These are phyloP conservation scores for Primulina tabacum DNA, from an alignment of 257 asterid species.

Conservation along the genomic window DNA sequence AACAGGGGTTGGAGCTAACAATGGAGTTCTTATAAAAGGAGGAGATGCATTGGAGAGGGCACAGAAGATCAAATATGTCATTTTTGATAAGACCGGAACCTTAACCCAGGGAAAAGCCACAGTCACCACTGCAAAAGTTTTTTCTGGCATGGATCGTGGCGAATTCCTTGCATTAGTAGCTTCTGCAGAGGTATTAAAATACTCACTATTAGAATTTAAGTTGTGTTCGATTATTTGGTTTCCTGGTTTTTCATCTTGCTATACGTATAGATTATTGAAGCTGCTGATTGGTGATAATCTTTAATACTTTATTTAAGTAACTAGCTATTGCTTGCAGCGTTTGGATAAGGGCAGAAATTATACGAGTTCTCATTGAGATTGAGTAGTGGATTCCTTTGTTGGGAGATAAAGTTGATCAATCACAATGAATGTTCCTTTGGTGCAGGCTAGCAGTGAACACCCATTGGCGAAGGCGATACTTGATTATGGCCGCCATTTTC, in stretches of 20 bases:
- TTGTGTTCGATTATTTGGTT: slow-evolving; percentile 18
- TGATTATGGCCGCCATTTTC: slow-evolving; percentile 93
- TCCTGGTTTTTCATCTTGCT: neutral
- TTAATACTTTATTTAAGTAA: neutral
- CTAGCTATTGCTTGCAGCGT: slow-evolving; percentile 9
- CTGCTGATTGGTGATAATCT: neutral
- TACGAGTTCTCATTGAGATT: neutral
- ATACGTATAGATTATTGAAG: neutral
- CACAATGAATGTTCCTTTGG: slow-evolving; percentile 21
- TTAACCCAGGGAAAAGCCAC: slow-evolving; percentile 97
- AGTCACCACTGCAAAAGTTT: slow-evolving; percentile 71
- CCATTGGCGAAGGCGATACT: slow-evolving; percentile 90
- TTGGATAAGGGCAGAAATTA: neutral
- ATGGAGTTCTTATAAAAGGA: slow-evolving; percentile 96
- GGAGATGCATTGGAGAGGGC: slow-evolving; percentile 99
- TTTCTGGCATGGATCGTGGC: slow-evolving; percentile 90
- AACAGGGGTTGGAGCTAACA: slow-evolving; percentile 97
- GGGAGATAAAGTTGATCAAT: neutral
- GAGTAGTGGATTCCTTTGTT: slow-evolving; percentile 1
- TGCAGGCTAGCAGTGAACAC: slow-evolving; percentile 93
- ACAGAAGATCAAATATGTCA: slow-evolving; percentile 72
- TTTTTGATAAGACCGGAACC: slow-evolving; percentile 97
- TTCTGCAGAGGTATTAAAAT: slow-evolving; percentile 87
- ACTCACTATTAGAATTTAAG: slow-evolving; percentile 11
- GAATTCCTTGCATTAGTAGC: slow-evolving; percentile 91